Conservation (phyloP, 306 rosid species). For the Gastrolobium villosum region DNA sequence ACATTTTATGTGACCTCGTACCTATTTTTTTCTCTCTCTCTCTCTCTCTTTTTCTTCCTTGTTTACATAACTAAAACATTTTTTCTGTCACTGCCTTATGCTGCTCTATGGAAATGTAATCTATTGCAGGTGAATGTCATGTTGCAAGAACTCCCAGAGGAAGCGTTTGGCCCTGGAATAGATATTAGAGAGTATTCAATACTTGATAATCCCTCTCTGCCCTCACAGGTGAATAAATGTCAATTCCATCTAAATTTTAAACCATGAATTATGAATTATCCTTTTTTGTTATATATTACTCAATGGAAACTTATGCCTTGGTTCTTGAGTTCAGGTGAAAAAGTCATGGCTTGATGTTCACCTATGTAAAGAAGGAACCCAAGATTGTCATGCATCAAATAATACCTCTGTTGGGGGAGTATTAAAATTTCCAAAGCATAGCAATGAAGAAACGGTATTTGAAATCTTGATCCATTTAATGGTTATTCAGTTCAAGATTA, state of each 20-base stretch:
- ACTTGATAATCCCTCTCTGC: conserved; percentile 83
- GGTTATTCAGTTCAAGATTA: conserved; percentile 30
- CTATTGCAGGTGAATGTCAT: conserved; percentile 77
- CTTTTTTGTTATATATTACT: conserved; percentile 34
- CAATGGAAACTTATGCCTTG: conserved; percentile 20
- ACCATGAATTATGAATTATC: background rate
- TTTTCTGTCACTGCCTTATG: conserved; percentile 20
- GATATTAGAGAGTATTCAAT: conserved; percentile 87
- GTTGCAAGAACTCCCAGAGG: conserved; percentile 80
- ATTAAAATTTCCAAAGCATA: conserved; percentile 85
- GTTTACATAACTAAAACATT: conserved; percentile 14
- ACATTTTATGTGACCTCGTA: conserved; percentile 7
- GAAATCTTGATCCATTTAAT: conserved; percentile 31
- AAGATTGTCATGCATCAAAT: conserved; percentile 65
- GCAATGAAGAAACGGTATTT: conserved; percentile 89
- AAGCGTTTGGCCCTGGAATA: conserved; percentile 83
- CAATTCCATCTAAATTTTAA: conserved; percentile 37
- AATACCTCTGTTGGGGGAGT: conserved; percentile 60
- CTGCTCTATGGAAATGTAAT: conserved; percentile 44
- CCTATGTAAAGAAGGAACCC: conserved; percentile 78
- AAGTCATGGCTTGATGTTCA: conserved; percentile 92
- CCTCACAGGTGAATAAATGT: conserved; percentile 67
- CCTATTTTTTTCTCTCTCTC: background rate
- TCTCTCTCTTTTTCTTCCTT: background rate
- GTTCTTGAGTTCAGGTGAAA: conserved; percentile 71